Base-by-base conservation (phyloP, 2,329 filamentous ascomycete genomes). In the Ophiostoma triangulosporum region DNA sequence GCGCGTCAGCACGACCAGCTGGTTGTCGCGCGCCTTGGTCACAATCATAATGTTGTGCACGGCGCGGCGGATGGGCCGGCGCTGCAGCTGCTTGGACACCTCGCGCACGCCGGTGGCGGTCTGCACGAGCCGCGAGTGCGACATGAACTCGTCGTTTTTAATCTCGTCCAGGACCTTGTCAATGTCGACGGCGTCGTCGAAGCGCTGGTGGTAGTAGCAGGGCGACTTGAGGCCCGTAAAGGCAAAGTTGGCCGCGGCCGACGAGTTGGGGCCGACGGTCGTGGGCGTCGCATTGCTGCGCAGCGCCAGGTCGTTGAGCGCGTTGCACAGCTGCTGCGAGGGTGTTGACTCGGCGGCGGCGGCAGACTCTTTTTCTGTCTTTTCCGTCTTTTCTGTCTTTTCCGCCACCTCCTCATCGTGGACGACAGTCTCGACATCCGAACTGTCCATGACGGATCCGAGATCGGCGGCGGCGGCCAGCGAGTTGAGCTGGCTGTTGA, bases 41-140 rank as follows among this genome's bases (percentile, higher is more conserved):
- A 98, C 88, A 63, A 98, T 95, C 93, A 98, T 97, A 63, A 98
- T 80, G 66, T 88, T 96, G 64, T 81, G 82, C 48, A 98, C 90
- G 11, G 90, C 90, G 60, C 90, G 84, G 69, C 87, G 93, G 68
- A 97, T 88, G 22, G 93, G 91, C 38, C 88, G 81, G 54, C 91
- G 82, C 70, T 95, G 91, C 55, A 98, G 76, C 70, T 97, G 93
- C 68, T 94, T 91, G 15, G 89, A 94, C 12, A 98, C 90, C 69
- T 98, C 93, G 52, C 93, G 83, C 20, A 98, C 93, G 48, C 89
- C 87, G 0, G 88, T 95, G 50, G 93, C 93, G 0, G 93, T 98
- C 72, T 96, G 91, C 63, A 96, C 88, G 40, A 98, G 78, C 52
- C 90, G 82, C 9, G 88, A 95, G 69, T 97, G 93, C 32, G 89